Percentiles rank a stretch among this genome's conserved stretches.
Conservation (phyloP, 2,329 filamentous ascomycete genomes). For the Epichloe uncinata region DNA sequence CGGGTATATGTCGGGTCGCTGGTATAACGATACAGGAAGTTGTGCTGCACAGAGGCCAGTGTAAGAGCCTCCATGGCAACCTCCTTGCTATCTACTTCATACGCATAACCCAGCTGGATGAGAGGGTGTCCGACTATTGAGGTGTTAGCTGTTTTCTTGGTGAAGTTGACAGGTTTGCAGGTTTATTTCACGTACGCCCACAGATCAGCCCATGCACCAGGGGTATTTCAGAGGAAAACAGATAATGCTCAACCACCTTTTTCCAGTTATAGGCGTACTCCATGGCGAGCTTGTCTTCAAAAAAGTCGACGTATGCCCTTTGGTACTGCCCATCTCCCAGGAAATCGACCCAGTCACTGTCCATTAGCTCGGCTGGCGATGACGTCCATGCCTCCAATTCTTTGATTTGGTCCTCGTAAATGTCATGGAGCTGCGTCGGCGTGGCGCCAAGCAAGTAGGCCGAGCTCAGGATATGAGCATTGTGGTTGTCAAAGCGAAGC, state of each 20-base stretch:
- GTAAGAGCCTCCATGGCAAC: conserved; percentile 79
- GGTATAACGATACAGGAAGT: conserved; percentile 51
- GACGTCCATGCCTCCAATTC: conserved; percentile 67
- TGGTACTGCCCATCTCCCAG: conserved; percentile 72
- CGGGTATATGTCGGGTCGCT: conserved; percentile 61
- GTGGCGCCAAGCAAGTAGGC: conserved; percentile 75
- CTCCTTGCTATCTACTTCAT: conserved; percentile 74
- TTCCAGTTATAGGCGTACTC: conserved; percentile 73
- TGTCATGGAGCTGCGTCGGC: conserved; percentile 55
- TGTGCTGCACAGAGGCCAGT: conserved; percentile 46
- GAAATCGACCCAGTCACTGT: conserved; percentile 77
- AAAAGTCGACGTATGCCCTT: conserved; percentile 85
- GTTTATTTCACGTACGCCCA: conserved; percentile 46
- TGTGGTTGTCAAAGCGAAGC: conserved; percentile 67
- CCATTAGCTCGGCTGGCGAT: conserved; percentile 71
- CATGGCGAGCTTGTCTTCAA: conserved; percentile 76
- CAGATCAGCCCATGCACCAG: conserved; percentile 69
- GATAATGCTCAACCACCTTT: conserved; percentile 57
- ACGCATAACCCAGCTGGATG: conserved; percentile 92
- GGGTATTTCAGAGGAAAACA: conserved; percentile 62
- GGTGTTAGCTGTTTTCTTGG: conserved; percentile 8
- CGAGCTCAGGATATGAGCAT: conserved; percentile 68
- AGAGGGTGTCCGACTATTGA: conserved; percentile 68
- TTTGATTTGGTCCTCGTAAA: conserved; percentile 68
- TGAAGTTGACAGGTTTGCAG: neutral